A percentile compares a stretch with the other conserved stretches of the same genome.
Evolutionary conservation across 768 basidiomycete species (phyloP).

Genomic region (Tricholoma hemisulphureum): DNA sequence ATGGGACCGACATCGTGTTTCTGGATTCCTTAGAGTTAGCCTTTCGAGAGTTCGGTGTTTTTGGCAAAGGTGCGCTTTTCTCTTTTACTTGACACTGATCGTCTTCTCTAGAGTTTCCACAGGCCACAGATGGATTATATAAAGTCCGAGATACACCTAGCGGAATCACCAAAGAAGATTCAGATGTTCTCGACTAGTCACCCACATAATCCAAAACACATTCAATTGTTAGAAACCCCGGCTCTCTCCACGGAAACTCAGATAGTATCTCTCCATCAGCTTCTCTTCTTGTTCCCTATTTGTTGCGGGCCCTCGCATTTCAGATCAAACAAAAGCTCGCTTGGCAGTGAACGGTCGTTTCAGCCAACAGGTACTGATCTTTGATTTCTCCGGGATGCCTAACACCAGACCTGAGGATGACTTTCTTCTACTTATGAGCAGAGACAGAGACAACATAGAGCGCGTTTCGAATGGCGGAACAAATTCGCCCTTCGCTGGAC

Average conservation of each 20-base stretch:
- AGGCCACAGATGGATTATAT: background rate
- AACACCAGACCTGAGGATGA: background rate
- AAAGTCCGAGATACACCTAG: background rate
- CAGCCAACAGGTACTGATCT: background rate
- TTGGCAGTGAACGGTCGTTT: background rate
- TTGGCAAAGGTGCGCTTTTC: constrained; percentile 13
- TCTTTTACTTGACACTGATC: background rate
- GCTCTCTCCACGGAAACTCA: too few species aligned
- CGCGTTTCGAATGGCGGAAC: too few species aligned
- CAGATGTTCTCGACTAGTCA: too few species aligned
- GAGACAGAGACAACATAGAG: background rate
- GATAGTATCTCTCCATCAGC: too few species aligned
- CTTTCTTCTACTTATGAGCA: background rate
- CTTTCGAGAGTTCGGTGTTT: constrained; percentile 7
- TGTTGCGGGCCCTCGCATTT: background rate
- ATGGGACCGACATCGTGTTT: constrained; percentile 2
- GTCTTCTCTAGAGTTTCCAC: background rate
- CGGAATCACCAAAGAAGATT: too few species aligned
- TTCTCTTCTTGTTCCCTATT: background rate
- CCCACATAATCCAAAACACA: too few species aligned
- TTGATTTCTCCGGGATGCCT: background rate
- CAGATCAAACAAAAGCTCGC: background rate
- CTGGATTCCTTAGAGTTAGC: constrained; percentile 17
- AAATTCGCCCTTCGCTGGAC: too few species aligned
- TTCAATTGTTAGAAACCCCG: too few species aligned